Evolutionary conservation across 495 filamentous ascomycete species (phyloP), one percentile per base, ranked within the genome.

Genomic region (Geopyxis carbonaria): DNA sequence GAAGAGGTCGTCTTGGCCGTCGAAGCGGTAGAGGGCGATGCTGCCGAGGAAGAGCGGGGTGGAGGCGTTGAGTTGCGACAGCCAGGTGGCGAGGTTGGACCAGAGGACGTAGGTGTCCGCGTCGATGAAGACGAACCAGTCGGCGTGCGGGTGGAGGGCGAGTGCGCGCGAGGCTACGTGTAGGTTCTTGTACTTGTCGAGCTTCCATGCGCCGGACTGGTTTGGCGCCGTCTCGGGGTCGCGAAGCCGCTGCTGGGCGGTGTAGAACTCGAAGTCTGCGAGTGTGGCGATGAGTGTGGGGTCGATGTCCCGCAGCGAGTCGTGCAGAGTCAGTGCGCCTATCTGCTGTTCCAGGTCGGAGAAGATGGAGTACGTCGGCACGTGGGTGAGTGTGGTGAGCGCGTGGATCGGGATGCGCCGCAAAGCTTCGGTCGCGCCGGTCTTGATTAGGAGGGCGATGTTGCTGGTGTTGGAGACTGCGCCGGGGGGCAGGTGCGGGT

Each of bases 111-210:
- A 75, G 3, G 75, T 75, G 55, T 79, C 75, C 5, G 73, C 73
- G 38, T 79, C 75, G 55, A 78, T 69, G 49, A 79, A 76, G 32
- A 79, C 49, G 48, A 72, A 80, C 71, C 73, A 80, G 23, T 61
- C 61, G 30, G 53, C 40, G 7, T 7, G 25, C 25, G 25, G 7
- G 8, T 28, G 25, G 25, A 8, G n/a, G 6, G 44, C 45, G 30
- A 65, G 59, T 1, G 68, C 59, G 42, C 64, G 57, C 40, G 65
- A 59, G 2, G 66, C 57, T 66, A 72, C 72, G 10, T 68, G 68
- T 10, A 73, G 46, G 44, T 68, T 67, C 52, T 72, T 73, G 67
- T 67, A 73, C 45, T 72, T 71, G 43, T 73, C 69, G 13, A 73
- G 59, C 23, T 66, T 67, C 68, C 68, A 72, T 18, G 64, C 64